These are phyloP conservation scores for Asterella californica DNA, from an alignment of 225 moss, liverwort and hornwort genomes.

Conservation along the genomic window DNA sequence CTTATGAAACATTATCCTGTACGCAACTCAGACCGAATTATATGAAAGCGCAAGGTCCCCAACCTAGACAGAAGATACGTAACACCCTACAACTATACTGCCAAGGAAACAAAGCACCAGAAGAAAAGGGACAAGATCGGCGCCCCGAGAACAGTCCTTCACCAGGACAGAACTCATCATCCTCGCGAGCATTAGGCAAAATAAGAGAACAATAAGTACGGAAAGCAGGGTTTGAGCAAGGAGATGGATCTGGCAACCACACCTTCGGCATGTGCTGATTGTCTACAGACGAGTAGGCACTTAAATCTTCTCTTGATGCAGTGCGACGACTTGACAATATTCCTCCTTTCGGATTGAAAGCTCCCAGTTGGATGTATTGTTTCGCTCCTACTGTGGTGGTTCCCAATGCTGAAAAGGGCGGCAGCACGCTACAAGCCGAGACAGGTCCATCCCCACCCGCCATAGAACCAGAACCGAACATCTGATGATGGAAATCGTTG, in stretches of 20 bases:
- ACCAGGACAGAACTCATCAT: not conserved
- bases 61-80: not conserved
- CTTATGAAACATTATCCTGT: too few species aligned
- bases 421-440: conserved; percentile 34
- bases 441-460: conserved; percentile 44
- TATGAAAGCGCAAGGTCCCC: not conserved
- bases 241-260: conserved; percentile 12
- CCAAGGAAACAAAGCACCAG: not conserved
- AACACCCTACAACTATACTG: too few species aligned
- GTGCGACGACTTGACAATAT: conserved; percentile 43
- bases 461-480: conserved; percentile 40
- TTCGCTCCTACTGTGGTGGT: conserved; percentile 18
- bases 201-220: not conserved
- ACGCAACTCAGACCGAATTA: not conserved
- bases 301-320: conserved; percentile 50
- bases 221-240: not conserved
- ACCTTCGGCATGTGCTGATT: conserved; percentile 35
- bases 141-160: not conserved
- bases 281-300: conserved; percentile 29
- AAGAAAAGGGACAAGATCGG: not conserved
- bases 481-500: conserved; percentile 36
- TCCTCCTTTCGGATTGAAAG: conserved; percentile 35
- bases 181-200: not conserved
- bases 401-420: conserved; percentile 19
- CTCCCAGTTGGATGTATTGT: conserved; percentile 34